These are phyloP conservation scores for Mycena galopus DNA, from an alignment of 768 basidiomycete species.

Conservation along the genomic window DNA sequence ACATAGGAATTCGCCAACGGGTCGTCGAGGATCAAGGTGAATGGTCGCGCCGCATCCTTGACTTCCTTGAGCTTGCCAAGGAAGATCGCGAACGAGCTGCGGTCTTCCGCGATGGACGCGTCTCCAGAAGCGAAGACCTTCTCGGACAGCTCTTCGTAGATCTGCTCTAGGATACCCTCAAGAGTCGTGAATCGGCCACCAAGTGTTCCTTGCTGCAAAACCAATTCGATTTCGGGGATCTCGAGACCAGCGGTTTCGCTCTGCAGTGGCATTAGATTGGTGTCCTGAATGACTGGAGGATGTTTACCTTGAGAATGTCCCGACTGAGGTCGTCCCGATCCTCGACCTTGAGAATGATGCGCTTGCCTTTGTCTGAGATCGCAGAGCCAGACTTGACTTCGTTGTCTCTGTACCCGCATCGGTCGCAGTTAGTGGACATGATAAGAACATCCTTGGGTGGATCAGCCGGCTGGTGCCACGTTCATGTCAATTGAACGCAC, in stretches of 20 bases:
- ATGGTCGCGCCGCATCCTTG: constrained; percentile 81
- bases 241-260: constrained; percentile 92
- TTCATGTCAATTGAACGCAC: constrained; percentile 51
- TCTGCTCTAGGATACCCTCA: constrained; percentile 93
- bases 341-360: constrained; percentile 89
- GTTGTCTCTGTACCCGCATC: constrained; percentile 96
- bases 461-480: background rate
- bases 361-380: constrained; percentile 89
- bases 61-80: constrained; percentile 82
- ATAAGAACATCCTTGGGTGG: constrained; percentile 86
- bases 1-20: constrained; percentile 96
- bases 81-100: constrained; percentile 80
- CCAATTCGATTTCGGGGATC: constrained; percentile 96
- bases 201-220: constrained; percentile 91
- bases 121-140: constrained; percentile 88
- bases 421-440: constrained; percentile 98
- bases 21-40: constrained; percentile 95
- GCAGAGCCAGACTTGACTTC: constrained; percentile 96
- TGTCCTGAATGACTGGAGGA: background rate
- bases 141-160: constrained; percentile 94
- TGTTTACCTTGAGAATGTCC: constrained; percentile 89
- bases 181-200: constrained; percentile 98
- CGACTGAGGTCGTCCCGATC: constrained; percentile 93
- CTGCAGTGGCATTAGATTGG: constrained; percentile 54
- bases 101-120: constrained; percentile 62